Conservation (phyloP, 2,329 filamentous ascomycete species). For the Pyrenophora tritici-repentis region DNA sequence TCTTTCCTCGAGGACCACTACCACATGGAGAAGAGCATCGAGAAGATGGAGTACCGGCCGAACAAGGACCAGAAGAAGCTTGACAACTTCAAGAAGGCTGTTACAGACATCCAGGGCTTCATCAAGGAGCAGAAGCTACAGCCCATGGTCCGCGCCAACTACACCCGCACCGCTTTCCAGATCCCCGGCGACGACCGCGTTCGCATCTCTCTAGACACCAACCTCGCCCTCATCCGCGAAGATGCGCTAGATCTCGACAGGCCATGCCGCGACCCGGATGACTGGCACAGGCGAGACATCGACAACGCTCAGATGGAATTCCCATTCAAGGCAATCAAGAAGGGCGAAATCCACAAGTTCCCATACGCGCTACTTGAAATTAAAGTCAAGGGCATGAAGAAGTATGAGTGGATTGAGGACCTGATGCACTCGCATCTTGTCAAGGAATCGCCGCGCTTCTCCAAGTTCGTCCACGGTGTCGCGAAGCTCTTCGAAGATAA, state of each 20-base stretch:
- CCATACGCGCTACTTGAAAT: slow-evolving; percentile 92
- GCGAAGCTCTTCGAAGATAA: slow-evolving; percentile 90
- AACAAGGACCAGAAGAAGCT: slow-evolving; percentile 70
- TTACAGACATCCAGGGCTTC: slow-evolving; percentile 78
- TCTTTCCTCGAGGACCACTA: slow-evolving; percentile 86
- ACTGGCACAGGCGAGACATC: slow-evolving; percentile 92
- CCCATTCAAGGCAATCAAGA: slow-evolving; percentile 84
- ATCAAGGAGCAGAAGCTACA: slow-evolving; percentile 77
- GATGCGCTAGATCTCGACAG: slow-evolving; percentile 76
- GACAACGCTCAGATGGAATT: slow-evolving; percentile 82
- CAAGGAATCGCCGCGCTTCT: slow-evolving; percentile 86
- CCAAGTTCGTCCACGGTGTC: slow-evolving; percentile 94
- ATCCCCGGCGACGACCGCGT: slow-evolving; percentile 90
- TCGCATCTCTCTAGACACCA: slow-evolving; percentile 89
- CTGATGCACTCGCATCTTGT: slow-evolving; percentile 92
- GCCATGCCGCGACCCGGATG: slow-evolving; percentile 84
- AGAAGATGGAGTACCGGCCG: slow-evolving; percentile 80
- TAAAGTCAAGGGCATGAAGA: slow-evolving; percentile 74
- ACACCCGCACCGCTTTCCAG: slow-evolving; percentile 93
- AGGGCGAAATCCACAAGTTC: slow-evolving; percentile 89
- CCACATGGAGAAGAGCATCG: slow-evolving; percentile 85
- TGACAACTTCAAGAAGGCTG: slow-evolving; percentile 70
- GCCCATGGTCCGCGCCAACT: slow-evolving; percentile 88
- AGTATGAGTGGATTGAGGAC: slow-evolving; percentile 85
- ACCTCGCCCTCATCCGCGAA: slow-evolving; percentile 82